Base-by-base conservation (phyloP, 345 rosid species). In the Eucalyptus camaldulensis region DNA sequence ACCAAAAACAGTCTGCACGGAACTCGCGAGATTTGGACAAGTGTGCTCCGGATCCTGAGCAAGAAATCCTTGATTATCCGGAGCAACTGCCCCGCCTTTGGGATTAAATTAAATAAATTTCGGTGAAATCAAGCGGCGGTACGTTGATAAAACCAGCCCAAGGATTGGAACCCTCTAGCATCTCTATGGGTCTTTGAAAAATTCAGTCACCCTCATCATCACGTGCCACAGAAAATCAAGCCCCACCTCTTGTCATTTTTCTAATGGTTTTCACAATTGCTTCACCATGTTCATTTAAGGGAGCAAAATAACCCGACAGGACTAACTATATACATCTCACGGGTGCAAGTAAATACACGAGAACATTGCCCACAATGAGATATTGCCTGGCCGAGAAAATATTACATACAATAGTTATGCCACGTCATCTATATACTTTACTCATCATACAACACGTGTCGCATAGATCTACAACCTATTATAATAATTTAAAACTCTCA, bases 401-500 rank as follows among this genome's bases (percentile, higher is more conserved):
- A 21, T 53, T 53, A 53, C 58, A 53, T 53, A 21, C 5, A 8
- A 53, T 8, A 53, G 10, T 53, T 53, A 53, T 53, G 10, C 10
- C 25, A 19, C 5, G 1, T 19, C 4, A 53, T 53, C 1, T 53
- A 21, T 53, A 53, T 4, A 19, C 10, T 53, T 53, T 2, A 1
- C 24, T 53, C 5, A 13, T 13, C 51, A 49, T 13, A 13, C 51
- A 13, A 13, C 51, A 13, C 3, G 2, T 53, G 24, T 53, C 56
- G 0, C 2, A 53, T 53, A 19, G 2, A 7, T 53, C 10, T 19
- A 53, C 5, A 19, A 19, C 4, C 4, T 19, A 53, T 53, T 0
- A 19, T 0, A 53, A 53, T 53, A 53, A 53, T 8, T 53, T 53
- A 53, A 53, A 53, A 53, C 58, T 53, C 58, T 8, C 25, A 21